These are phyloP conservation scores for Pseudocercospora crystallina DNA, from an alignment of 2,329 filamentous ascomycete genomes.

Conservation along the genomic window DNA sequence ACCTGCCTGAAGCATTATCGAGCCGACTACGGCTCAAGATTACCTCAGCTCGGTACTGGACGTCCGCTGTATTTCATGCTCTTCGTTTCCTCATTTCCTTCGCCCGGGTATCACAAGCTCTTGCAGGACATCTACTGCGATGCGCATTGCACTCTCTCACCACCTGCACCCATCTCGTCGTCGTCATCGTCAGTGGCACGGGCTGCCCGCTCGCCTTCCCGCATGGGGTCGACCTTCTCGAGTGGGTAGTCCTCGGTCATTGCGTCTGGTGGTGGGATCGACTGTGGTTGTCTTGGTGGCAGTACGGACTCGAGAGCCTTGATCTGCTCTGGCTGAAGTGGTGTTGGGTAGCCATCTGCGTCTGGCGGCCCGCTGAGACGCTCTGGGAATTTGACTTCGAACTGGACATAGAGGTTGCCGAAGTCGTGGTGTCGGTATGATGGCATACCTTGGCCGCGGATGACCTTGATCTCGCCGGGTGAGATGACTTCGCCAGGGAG, in stretches of 20 bases:
- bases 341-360: constrained; percentile 41
- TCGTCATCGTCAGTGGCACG: constrained; percentile 66
- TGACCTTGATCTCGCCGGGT: constrained; percentile 86
- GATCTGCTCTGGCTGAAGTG: constrained; percentile 64
- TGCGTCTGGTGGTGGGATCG: constrained; percentile 71
- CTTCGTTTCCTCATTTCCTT: no score
- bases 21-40: no score
- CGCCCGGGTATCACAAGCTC: constrained; percentile 10
- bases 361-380: constrained; percentile 40
- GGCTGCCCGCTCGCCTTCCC: constrained; percentile 62
- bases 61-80: no score
- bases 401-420: constrained; percentile 96
- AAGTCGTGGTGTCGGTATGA: constrained; percentile 91
- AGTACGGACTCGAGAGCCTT: constrained; percentile 79
- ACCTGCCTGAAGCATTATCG: no score
- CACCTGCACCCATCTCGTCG: constrained; percentile 62
- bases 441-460: constrained; percentile 96
- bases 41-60: no score
- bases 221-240: constrained; percentile 73
- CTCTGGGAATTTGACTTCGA: constrained; percentile 92
- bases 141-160: constrained; percentile 80
- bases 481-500: constrained; percentile 91
- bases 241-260: constrained; percentile 90
- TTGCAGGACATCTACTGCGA: constrained; percentile 66
- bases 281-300: constrained; percentile 67